Percentiles rank a stretch among this genome's conserved stretches.
Evolutionary conservation across 2,329 filamentous ascomycete species (phyloP).

Genomic region (Leptodontidium sp.): DNA sequence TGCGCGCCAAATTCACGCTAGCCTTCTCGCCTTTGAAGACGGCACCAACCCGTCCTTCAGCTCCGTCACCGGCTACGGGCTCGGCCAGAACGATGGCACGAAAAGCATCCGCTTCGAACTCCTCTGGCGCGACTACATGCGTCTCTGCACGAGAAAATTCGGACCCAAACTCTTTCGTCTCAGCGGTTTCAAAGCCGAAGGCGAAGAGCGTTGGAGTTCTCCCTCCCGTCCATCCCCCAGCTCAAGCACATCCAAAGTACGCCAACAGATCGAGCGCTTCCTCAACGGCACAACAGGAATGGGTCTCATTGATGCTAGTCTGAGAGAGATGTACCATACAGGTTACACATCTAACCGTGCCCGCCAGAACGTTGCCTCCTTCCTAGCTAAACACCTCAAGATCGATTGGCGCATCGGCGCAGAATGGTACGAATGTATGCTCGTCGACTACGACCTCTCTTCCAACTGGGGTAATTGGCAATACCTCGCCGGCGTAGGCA

Average conservation of each 20-base stretch:
- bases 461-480: slow-evolving; percentile 88
- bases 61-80: slow-evolving; percentile 59
- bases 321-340: slow-evolving; percentile 76
- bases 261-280: slow-evolving; percentile 63
- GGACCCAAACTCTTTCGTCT: slow-evolving; percentile 68
- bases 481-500: slow-evolving; percentile 81
- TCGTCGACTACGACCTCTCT: slow-evolving; percentile 79
- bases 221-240: slow-evolving; percentile 37
- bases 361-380: slow-evolving; percentile 79
- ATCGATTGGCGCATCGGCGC: slow-evolving; percentile 85
- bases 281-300: slow-evolving; percentile 75
- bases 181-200: slow-evolving; percentile 65
- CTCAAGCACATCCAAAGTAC: slow-evolving; percentile 52
- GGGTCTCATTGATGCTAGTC: slow-evolving; percentile 79
- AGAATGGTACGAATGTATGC: slow-evolving; percentile 81
- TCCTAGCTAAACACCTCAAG: slow-evolving; percentile 74
- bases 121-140: slow-evolving; percentile 84
- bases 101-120: slow-evolving; percentile 75
- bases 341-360: slow-evolving; percentile 82
- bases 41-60: slow-evolving; percentile 52
- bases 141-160: slow-evolving; percentile 77
- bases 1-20: slow-evolving; percentile 74
- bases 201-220: slow-evolving; percentile 48
- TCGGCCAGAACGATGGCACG: slow-evolving; percentile 77
- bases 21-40: slow-evolving; percentile 74